Base-by-base conservation (phyloP, 352 stramenopile species). In the Phytophthora fragariae region DNA sequence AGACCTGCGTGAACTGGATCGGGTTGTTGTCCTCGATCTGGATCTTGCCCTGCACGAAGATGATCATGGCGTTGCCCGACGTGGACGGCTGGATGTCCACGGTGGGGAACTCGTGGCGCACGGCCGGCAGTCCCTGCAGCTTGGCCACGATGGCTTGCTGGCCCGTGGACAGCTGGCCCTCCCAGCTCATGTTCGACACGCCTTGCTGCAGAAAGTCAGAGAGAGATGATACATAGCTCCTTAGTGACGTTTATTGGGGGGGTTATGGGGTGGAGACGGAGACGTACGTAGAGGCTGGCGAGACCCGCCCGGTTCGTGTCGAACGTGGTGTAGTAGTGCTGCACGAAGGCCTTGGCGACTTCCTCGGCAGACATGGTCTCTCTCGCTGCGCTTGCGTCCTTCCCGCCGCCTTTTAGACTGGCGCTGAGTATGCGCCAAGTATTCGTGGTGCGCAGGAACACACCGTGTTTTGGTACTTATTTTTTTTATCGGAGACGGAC, bases 1-100 rank as follows among this genome's bases (percentile, higher is more conserved):
- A 99, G 24, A 98, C 92, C 75, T 99, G 94, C 76, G 95, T 98
- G 86, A 99, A 99, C 73, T 99, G 95, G 57, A 99, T 88, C 31
- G 94, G 94, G 73, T 96, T 97, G 75, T 94, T 96, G 44, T 92
- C 92, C 37, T 97, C 96, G 81, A 99, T 99, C 83, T 89, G 72
- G 65, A 98, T 84, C 71, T 92, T 93, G 71, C 97, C 97, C 66
- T 97, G 97, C 55, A 99, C 96, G 74, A 99, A 98, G 79, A 99
- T 98, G 74, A 99, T 85, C 77, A 99, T 97, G 44, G 94, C 89
- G 81, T 92, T 97, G 59, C 81, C 73, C 56, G 86, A 96, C 37
- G 85, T 94, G 7, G 91, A 97, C 24, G 95, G 94, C 88, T 99
- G 96, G 57, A 99, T 94, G 80, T 99, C 97, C 59, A 98, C 90